phyloP scores from a whole-genome alignment of 257 asterid species.

The Cynanchum wilfordii region DNA sequence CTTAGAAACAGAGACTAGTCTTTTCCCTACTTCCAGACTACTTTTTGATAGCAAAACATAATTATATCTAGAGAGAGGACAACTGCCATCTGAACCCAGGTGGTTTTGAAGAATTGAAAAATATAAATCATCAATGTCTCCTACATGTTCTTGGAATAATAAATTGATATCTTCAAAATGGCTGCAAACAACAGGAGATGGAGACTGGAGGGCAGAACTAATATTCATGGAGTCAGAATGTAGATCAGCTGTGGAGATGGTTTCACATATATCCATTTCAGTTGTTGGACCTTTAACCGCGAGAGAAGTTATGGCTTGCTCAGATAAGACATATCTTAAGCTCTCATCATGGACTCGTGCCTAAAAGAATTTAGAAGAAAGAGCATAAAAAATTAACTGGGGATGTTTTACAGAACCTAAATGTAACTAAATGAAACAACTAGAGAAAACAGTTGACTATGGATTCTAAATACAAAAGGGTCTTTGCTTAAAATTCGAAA shows the following conservation, averaged over 20 bases:
- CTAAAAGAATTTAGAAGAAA: slow-evolving; percentile 42
- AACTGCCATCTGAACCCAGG: slow-evolving; percentile 60
- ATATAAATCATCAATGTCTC: slow-evolving; percentile 41
- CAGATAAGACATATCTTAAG: slow-evolving; percentile 81
- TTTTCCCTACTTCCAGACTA: slow-evolving; percentile 44
- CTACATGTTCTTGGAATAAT: slow-evolving; percentile 43
- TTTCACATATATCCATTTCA: slow-evolving; percentile 45
- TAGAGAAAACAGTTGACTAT: background rate
- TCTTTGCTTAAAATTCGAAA: background rate
- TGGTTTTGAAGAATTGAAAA: slow-evolving; percentile 45
- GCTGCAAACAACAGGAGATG: slow-evolving; percentile 63
- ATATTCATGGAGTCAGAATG: slow-evolving; percentile 38
- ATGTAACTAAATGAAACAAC: background rate
- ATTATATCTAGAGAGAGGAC: slow-evolving; percentile 79
- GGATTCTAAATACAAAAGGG: background rate
- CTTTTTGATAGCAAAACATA: slow-evolving; percentile 59
- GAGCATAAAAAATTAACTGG: slow-evolving; percentile 2
- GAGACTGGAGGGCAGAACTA: slow-evolving; percentile 40
- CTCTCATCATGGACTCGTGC: slow-evolving; percentile 98
- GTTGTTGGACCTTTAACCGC: slow-evolving; percentile 58
- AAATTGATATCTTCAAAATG: slow-evolving; percentile 58
- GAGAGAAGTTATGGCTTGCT: slow-evolving; percentile 62
- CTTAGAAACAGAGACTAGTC: slow-evolving; percentile 38
- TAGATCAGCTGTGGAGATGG: slow-evolving; percentile 54
- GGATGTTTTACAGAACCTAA: background rate